Conservation (phyloP, 2,329 filamentous ascomycete genomes). For the Trichophaea hybrida region DNA sequence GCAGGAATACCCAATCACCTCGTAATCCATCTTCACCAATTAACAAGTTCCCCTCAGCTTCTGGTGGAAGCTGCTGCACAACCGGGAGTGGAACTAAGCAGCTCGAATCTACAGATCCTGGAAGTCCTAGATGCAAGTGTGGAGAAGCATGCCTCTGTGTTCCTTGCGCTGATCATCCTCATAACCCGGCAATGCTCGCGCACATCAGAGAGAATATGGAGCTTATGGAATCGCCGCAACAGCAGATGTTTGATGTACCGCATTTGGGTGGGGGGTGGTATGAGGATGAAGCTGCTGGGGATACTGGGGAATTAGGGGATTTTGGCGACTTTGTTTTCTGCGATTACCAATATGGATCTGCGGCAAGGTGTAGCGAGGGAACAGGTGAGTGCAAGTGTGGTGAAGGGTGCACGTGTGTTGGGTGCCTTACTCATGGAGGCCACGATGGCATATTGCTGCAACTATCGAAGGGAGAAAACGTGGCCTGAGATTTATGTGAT, state of each 20-base stretch:
- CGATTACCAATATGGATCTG: slow-evolving; percentile 5
- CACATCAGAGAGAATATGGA: neutral
- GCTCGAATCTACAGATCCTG: neutral
- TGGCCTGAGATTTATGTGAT: too few species aligned
- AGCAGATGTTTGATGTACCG: neutral
- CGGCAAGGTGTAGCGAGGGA: slow-evolving; percentile 20
- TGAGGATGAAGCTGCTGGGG: neutral
- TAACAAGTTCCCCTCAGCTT: neutral
- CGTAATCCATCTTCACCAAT: neutral
- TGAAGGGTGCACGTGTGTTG: slow-evolving; percentile 26
- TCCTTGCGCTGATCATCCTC: slow-evolving; percentile 5
- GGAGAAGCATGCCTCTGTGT: slow-evolving; percentile 5
- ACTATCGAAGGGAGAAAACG: neutral
- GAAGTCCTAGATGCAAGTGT: neutral
- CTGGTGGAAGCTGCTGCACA: neutral
- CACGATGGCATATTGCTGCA: slow-evolving; percentile 10
- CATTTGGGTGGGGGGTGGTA: neutral
- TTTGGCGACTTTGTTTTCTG: neutral
- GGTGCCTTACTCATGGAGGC: slow-evolving; percentile 25
- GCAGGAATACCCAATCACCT: neutral
- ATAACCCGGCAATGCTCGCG: slow-evolving; percentile 3
- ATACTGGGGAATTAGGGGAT: neutral
- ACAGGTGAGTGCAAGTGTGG: slow-evolving; percentile 26
- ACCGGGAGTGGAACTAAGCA: neutral
- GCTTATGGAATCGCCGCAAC: neutral